Percentiles rank a stretch among this genome's conserved stretches.
phyloP scores from a whole-genome alignment of 192 early-diverging fungal species.

The Podila clonocystis region DNA sequence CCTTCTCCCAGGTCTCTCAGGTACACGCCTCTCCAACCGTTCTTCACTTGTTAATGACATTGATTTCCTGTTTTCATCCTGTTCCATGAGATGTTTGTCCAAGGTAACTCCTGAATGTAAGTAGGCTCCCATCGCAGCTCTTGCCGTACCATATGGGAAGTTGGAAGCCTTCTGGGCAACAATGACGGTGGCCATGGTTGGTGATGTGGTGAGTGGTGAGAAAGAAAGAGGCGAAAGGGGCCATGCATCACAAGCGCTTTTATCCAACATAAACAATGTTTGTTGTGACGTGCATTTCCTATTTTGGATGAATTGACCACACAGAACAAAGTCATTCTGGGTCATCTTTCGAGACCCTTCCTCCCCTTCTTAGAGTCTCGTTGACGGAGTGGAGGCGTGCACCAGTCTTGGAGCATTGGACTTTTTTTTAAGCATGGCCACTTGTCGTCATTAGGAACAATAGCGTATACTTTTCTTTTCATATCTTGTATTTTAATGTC shows the following conservation, averaged over 20 bases:
- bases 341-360: not conserved
- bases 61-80: too few relatives aligned
- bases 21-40: too few relatives aligned
- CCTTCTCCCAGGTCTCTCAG: too few relatives aligned
- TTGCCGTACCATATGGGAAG: constrained; percentile 56
- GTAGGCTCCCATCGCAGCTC: not conserved
- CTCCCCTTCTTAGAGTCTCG: too few relatives aligned
- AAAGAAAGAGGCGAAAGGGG: not conserved
- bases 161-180: constrained; percentile 68
- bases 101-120: not conserved
- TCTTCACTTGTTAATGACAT: too few relatives aligned
- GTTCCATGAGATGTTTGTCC: too few relatives aligned
- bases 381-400: too few relatives aligned
- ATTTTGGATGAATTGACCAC: not conserved
- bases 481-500: too few relatives aligned
- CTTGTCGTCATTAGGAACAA: too few relatives aligned
- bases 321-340: not conserved
- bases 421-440: not conserved
- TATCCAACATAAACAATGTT: not conserved
- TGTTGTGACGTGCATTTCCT: not conserved
- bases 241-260: not conserved
- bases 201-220: not conserved
- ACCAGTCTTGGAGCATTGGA: not conserved
- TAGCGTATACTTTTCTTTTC: too few relatives aligned
- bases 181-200: constrained; percentile 59